These are phyloP conservation scores for Helianthus annuus DNA, from an alignment of 129 eudicot genomes.

Conservation along the genomic window DNA sequence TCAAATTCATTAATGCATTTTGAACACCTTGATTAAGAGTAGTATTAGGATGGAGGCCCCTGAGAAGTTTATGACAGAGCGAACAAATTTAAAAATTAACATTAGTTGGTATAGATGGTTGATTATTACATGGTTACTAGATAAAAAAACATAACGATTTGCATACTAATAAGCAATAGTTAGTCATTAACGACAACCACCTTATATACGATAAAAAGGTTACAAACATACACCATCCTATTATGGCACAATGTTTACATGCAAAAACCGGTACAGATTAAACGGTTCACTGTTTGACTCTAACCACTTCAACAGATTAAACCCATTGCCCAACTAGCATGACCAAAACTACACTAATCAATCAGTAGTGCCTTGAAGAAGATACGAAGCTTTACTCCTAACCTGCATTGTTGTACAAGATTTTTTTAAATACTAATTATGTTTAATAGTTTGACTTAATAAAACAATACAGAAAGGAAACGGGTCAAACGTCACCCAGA, in stretches of 20 bases:
- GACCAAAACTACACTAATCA: constrained; percentile 34
- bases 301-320: not conserved
- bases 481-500: not conserved
- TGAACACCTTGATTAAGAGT: too few relatives aligned
- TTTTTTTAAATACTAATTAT: not conserved
- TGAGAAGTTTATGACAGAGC: too few relatives aligned
- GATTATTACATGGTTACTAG: too few relatives aligned
- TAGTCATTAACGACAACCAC: not conserved
- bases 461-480: constrained; percentile 23
- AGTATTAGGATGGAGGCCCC: too few relatives aligned
- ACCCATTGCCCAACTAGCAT: not conserved
- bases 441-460: not conserved
- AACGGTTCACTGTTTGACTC: not conserved
- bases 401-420: constrained; percentile 46
- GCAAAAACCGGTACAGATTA: constrained; percentile 1
- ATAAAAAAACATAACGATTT: not conserved
- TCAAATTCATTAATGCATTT: too few relatives aligned
- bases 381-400: constrained; percentile 85
- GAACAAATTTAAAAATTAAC: too few relatives aligned
- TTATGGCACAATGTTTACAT: not conserved
- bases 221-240: constrained; percentile 8
- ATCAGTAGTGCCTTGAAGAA: constrained; percentile 57
- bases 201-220: not conserved
- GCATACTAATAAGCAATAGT: not conserved
- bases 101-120: too few relatives aligned